Percentiles rank a stretch among this genome's conserved stretches.
Evolutionary conservation across 306 rosid genomes (phyloP).

Genomic region (Medicago truncatula): DNA sequence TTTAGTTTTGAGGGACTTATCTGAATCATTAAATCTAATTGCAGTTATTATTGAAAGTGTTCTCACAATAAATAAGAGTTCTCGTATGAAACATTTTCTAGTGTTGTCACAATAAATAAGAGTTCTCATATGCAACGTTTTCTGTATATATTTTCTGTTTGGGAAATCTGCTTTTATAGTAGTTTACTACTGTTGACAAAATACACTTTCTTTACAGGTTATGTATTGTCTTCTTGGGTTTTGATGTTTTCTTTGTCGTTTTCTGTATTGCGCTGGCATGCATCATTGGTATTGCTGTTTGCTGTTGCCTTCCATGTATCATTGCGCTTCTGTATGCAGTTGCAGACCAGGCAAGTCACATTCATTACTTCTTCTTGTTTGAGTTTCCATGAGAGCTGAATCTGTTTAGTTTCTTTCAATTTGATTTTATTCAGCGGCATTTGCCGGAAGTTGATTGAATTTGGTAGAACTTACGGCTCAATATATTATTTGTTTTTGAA

Average conservation of each 20-base stretch:
- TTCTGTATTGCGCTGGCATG: conserved; percentile 98
- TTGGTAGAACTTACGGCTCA: conserved; percentile 22
- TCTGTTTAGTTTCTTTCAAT: conserved; percentile 22
- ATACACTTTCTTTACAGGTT: conserved; percentile 73
- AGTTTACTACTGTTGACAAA: conserved; percentile 34
- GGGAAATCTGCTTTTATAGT: conserved; percentile 32
- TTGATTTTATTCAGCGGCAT: conserved; percentile 19
- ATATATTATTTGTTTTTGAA: background rate
- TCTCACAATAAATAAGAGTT: background rate
- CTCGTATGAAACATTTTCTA: background rate
- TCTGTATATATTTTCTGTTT: background rate
- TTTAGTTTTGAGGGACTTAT: background rate
- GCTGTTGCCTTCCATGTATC: conserved; percentile 97
- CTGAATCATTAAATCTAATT: background rate
- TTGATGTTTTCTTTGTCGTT: conserved; percentile 97
- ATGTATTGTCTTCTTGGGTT: conserved; percentile 89
- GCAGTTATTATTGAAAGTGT: background rate
- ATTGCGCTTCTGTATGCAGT: conserved; percentile 95
- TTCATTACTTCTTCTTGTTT: conserved; percentile 37
- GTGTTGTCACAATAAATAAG: background rate
- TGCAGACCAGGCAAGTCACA: conserved; percentile 85
- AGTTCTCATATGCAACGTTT: background rate
- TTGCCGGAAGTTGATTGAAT: conserved; percentile 9
- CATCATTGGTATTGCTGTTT: conserved; percentile 89
- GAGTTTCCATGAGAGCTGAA: conserved; percentile 17